Evolutionary conservation across 2,329 filamentous ascomycete genomes (phyloP), one percentile per base, ranked within the genome.

Genomic region (Cytospora paraplurivora): DNA sequence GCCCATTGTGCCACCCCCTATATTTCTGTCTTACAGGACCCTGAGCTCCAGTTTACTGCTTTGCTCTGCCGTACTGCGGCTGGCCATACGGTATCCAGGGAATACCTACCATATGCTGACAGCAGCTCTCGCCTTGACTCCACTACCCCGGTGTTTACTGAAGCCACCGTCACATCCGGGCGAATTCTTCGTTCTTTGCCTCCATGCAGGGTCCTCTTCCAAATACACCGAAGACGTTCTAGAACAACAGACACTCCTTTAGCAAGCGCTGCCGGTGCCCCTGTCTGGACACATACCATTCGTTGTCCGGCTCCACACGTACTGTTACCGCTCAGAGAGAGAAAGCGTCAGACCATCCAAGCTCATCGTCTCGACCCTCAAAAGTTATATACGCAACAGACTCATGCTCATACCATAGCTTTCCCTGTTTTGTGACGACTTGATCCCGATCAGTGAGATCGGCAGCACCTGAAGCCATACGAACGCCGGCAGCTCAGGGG

Each of bases 271-370:
- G 10, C 41, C 1, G 49, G 52, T 50, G 57, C 35, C 49, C 50
- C 50, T 52, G 50, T 60, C 50, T 47, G 27, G 13, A 7, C 38
- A n/a, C 47, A 44, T 51, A 51, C 34, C 47, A 38, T 52, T 41
- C 35, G 50, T 21, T 19, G 32, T 60, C 27, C 12, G 35, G 51
- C 13, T 55, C 33, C 51, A 49, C 58, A 35, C 58, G 58, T 55
- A 8, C 35, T 32, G 21, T 27, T 33, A 41, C 54, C 37, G 51
- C 38, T 55, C 59, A 61, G 35, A 47, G n/a, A 47, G 44, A 13
- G 35, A 37, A 13, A 55, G 51, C 59, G 49, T 61, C 51, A 55
- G 51, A 44, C 59, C 51, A 55, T 61, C 49, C 37, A 27, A 53
- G 38, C 51, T 52, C 59, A 19, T 53, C 57, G n/a, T 47, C 11